Conservation (phyloP, 345 rosid species). For the Raphanus sativus region DNA sequence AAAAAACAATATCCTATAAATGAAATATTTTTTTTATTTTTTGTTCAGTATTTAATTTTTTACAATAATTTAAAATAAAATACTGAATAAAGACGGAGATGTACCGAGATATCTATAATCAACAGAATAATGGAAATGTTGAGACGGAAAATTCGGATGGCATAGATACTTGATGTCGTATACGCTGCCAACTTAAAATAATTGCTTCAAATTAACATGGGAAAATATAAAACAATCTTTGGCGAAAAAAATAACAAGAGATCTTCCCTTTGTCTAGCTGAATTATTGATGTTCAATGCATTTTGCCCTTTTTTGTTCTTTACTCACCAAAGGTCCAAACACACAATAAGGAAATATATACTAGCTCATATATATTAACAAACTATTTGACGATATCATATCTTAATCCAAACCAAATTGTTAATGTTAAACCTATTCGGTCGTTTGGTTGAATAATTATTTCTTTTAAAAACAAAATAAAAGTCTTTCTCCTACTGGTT, state of each 20-base stretch:
- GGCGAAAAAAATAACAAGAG: slow-evolving; percentile 28
- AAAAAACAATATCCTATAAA: too few relatives aligned
- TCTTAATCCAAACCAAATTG: neutral
- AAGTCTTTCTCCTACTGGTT: neutral
- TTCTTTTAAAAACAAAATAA: neutral
- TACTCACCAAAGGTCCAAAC: neutral
- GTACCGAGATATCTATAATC: too few relatives aligned
- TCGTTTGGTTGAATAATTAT: neutral
- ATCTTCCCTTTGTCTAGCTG: slow-evolving; percentile 37
- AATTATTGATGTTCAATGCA: slow-evolving; percentile 32
- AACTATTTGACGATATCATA: neutral
- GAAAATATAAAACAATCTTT: neutral
- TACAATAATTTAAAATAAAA: too few relatives aligned
- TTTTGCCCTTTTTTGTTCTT: neutral
- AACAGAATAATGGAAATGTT: neutral
- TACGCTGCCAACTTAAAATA: slow-evolving; percentile 26
- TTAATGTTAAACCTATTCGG: neutral
- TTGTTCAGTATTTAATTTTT: too few relatives aligned
- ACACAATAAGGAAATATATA: neutral
- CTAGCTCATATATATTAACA: neutral
- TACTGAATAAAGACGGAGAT: too few relatives aligned
- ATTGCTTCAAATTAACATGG: slow-evolving; percentile 15
- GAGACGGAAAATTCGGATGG: slow-evolving; percentile 26
- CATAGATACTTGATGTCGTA: slow-evolving; percentile 35
- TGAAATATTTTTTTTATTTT: too few relatives aligned